Base-by-base conservation (phyloP, 805 yeast genomes). In the Metschnikowia peoriensis region DNA sequence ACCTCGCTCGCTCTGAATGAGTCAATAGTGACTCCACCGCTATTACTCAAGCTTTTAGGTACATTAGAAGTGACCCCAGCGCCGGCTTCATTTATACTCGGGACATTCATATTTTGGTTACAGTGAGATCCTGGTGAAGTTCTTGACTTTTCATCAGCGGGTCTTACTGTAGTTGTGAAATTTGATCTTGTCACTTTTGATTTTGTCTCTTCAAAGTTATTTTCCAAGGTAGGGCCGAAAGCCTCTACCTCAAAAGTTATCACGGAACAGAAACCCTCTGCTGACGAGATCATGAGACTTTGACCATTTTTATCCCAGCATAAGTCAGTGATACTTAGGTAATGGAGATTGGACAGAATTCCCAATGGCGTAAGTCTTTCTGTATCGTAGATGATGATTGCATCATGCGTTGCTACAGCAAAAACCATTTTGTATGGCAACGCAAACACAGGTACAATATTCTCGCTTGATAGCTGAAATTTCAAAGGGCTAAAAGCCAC, bases 371-470 rank as follows among this genome's bases (percentile, higher is more conserved):
- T 68, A 28, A 75, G 61, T 34, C 77, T 75, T 56, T 85, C 88
- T 0, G 98, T 93, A 59, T 90, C 96, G 68, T 89, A 94, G 1
- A 94, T 71, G 8, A 86, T 63, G 11, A 94, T 86, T 12, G 92
- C 80, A 65, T 89, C 97, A 52, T 89, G 91, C 0, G 97, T 92
- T 0, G 97, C 98, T 16, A 94, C 87, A 0, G 97, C 98, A 71
- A 88, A 92, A 0, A 93, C 71, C 83, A 94, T 80, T 56, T 90
- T 81, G 63, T 94, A 91, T 1, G 89, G 87, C 43, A 92, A 68
- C 5, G 73, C 68, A 54, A 89, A 78, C 12, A 77, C 78, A 1
- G 73, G 67, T 14, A 7, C n/a, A 12, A 7, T 11, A 7, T 41
- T n/a, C 6, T 12, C 39, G 8, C 43, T 46, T 7, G 55, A 44